Conservation (phyloP, 306 rosid genomes). For the Prunus mira region DNA sequence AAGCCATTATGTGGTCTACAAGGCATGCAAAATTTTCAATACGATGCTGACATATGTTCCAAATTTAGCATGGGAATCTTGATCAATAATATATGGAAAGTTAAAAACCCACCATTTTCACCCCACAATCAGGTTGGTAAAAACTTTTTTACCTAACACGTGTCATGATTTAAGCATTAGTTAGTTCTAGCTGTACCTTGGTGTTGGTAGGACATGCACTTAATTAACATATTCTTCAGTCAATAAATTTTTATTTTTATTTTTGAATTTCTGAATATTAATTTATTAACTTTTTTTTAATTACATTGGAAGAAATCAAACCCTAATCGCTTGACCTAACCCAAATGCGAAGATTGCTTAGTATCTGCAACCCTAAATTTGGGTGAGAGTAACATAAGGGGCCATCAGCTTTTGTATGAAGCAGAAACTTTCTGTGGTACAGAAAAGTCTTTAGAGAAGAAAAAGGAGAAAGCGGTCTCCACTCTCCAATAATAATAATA, state of each 20-base stretch:
- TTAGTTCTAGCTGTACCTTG: no score
- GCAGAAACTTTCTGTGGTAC: slow-evolving; percentile 5
- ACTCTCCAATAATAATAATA: neutral
- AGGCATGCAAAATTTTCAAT: slow-evolving; percentile 5
- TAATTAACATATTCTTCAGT: neutral
- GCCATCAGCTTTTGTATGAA: slow-evolving; percentile 30
- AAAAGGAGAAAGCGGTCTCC: slow-evolving; percentile 29
- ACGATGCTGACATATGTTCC: slow-evolving; percentile 34
- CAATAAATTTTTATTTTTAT: no score
- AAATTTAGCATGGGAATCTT: slow-evolving; percentile 28
- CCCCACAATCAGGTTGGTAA: neutral
- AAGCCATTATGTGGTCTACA: slow-evolving; percentile 30
- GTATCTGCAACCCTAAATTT: no score
- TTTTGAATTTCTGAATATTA: no score
- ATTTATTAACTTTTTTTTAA: no score
- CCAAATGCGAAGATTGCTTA: no score
- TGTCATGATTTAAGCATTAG: no score
- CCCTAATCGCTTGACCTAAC: no score
- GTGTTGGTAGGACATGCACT: neutral
- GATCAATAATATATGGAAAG: slow-evolving; percentile 22
- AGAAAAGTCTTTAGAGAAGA: slow-evolving; percentile 4
- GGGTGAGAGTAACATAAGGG: neutral
- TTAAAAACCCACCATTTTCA: slow-evolving; percentile 18
- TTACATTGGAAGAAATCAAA: no score
- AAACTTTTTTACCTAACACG: neutral